A percentile compares a stretch with the other conserved stretches of the same genome.
Conservation (phyloP, 345 rosid genomes). For the Arabidopsis suecica region DNA sequence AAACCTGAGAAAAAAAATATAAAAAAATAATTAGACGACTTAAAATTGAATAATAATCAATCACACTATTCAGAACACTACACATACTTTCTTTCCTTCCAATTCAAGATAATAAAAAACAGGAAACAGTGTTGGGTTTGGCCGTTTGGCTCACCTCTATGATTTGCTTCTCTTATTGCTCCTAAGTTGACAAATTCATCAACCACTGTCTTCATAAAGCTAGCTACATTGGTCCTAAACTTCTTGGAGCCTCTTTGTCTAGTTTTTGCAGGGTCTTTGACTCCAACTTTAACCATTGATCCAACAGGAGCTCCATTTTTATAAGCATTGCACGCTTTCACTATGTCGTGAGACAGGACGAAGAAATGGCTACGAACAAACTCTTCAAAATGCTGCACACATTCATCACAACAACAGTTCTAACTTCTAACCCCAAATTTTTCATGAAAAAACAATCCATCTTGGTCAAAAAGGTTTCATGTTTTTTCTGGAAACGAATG, state of each 20-base stretch:
- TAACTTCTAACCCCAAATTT: slow-evolving; percentile 12
- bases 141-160: slow-evolving; percentile 42
- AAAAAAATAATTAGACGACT: neutral
- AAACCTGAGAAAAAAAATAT: neutral
- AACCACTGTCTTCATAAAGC: slow-evolving; percentile 46
- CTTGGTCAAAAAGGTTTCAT: too few relatives aligned
- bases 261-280: slow-evolving; percentile 63
- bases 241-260: slow-evolving; percentile 51
- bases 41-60: neutral
- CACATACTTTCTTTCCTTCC: neutral
- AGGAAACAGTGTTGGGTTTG: slow-evolving; percentile 29
- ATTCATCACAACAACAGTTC: slow-evolving; percentile 18
- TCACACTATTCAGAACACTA: neutral
- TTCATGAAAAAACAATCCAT: neutral
- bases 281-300: slow-evolving; percentile 68
- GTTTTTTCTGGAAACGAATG: too few relatives aligned
- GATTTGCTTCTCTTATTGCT: slow-evolving; percentile 42
- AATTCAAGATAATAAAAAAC: neutral
- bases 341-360: slow-evolving; percentile 58
- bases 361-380: slow-evolving; percentile 74
- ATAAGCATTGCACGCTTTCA: slow-evolving; percentile 78
- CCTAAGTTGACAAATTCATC: slow-evolving; percentile 59
- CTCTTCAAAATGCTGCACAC: slow-evolving; percentile 77
- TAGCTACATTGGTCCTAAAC: slow-evolving; percentile 53
- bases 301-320: slow-evolving; percentile 79